Evolutionary conservation across 805 yeast species (phyloP).

Genomic region (Hanseniaspora clermontiae): DNA sequence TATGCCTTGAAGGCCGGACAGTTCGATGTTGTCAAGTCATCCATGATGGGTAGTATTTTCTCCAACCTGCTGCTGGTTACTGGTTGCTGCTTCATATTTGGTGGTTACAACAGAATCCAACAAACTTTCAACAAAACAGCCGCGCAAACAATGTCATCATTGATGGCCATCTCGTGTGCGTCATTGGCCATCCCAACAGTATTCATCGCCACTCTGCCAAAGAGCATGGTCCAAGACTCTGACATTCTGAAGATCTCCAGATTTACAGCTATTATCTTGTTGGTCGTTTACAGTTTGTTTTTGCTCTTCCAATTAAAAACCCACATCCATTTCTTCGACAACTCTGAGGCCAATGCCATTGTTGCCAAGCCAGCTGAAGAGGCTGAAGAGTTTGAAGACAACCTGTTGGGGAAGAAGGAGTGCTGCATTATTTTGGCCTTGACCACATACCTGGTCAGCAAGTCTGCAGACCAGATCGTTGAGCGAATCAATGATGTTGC

Average conservation of each 20-base stretch:
- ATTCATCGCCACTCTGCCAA: constrained; percentile 68
- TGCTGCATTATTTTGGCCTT: constrained; percentile 43
- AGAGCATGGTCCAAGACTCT: constrained; percentile 25
- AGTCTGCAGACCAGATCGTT: constrained; percentile 88
- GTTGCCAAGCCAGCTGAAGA: constrained; percentile 3
- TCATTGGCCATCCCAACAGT: constrained; percentile 92
- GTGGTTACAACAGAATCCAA: constrained; percentile 76
- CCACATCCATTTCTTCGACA: constrained; percentile 65
- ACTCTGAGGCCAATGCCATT: constrained; percentile 28
- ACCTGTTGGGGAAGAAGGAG: constrained; percentile 37
- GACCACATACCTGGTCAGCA: constrained; percentile 68
- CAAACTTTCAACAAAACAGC: constrained; percentile 91
- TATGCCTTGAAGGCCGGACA: constrained; percentile 80
- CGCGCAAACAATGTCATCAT: constrained; percentile 93
- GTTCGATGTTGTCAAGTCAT: constrained; percentile 88
- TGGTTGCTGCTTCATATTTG: constrained; percentile 91
- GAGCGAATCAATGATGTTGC: constrained; percentile 86
- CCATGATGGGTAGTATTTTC: constrained; percentile 88
- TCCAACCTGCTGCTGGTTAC: constrained; percentile 79
- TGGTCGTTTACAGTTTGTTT: constrained; percentile 64
- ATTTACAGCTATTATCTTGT: constrained; percentile 69
- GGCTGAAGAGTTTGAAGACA: constrained; percentile 3
- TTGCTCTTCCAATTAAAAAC: constrained; percentile 80
- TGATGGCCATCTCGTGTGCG: constrained; percentile 81
- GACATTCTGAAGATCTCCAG: constrained; percentile 65